Evolutionary conservation across 495 filamentous ascomycete species (phyloP), one percentile per base, ranked within the genome.

Genomic region (Hypoxylon trugodes): DNA sequence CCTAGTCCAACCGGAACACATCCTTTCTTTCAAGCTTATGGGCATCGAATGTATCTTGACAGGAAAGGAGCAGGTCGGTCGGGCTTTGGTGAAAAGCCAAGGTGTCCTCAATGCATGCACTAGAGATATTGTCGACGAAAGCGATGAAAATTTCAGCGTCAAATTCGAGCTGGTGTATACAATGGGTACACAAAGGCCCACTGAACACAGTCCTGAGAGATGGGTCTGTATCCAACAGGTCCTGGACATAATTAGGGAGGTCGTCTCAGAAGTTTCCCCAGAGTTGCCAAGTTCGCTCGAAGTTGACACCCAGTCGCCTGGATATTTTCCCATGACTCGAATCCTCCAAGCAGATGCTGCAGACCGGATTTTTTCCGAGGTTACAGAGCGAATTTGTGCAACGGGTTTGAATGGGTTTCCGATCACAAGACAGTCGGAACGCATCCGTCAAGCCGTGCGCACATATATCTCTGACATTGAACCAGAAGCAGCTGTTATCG

Each of bases 101-200:
- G 32, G 70, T 3, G 78, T 79, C 50, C 71, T 88, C 7, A 61
- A 79, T 10, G 24, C 10, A 0, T 53, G 67, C 5, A 79, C 77
- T 0, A 70, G 85, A 1, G 81, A 89, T 54, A 78, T 90, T 9
- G 70, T 90, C 0, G 87, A 90, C 47, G 86, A 90, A 70, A 87
- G 84, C 50, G 87, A 90, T 57, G 85, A 90, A 56, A 86, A 82
- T 43, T 81, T 90, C 21, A 83, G 76, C 57, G 79, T 81, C 16
- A 82, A 80, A 48, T 86, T 84, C 21, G 82, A 90, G 62, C 64
- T 90, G 4, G 82, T 91, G 10, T 93, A 92, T 60, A 88, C 87
- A 0, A 84, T 90, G 60, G 89, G 90, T 4, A 45, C 54, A 1
- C 86, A 89, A 48, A 59, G 68, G 2, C 53, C 79, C 0, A 73